Evolutionary conservation across 192 early-diverging fungal species (phyloP).

Genomic region (Martensiomyces pterosporus): DNA sequence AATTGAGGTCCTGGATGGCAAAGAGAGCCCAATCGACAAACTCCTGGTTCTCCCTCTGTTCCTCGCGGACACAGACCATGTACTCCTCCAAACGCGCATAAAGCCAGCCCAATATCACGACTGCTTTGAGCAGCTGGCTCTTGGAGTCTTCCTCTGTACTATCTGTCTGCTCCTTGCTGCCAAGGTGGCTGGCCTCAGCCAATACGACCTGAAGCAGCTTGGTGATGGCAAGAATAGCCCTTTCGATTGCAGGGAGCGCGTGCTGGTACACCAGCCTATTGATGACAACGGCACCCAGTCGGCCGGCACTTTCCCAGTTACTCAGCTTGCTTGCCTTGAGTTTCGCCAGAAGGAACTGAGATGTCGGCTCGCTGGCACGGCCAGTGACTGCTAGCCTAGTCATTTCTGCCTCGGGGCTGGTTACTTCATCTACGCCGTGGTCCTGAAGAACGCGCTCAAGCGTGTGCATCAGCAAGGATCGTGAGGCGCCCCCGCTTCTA

Average conservation of each 20-base stretch:
- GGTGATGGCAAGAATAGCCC: conserved; percentile 17
- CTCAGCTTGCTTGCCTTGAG: conserved; percentile 24
- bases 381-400: conserved; percentile 30
- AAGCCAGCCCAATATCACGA: conserved; percentile 31
- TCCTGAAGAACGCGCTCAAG: conserved; percentile 35
- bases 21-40: conserved; percentile 43
- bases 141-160: too few species aligned
- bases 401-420: conserved; percentile 35
- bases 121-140: conserved; percentile 7
- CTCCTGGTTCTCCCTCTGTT: conserved; percentile 39
- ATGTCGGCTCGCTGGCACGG: conserved; percentile 33
- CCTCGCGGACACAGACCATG: conserved; percentile 14
- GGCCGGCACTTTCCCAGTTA: conserved; percentile 35
- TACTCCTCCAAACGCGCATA: conserved; percentile 26
- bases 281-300: conserved; percentile 27
- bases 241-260: conserved; percentile 28
- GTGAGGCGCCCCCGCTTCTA: conserved; percentile 19
- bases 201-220: conserved; percentile 13
- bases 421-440: conserved; percentile 39
- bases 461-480: conserved; percentile 7
- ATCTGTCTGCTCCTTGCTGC: too few species aligned
- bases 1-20: conserved; percentile 31
- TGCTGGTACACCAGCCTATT: conserved; percentile 31
- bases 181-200: too few species aligned
- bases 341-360: conserved; percentile 43